Evolutionary conservation across 352 stramenopile genomes (phyloP).

Genomic region (Pythium pyrilobum): DNA sequence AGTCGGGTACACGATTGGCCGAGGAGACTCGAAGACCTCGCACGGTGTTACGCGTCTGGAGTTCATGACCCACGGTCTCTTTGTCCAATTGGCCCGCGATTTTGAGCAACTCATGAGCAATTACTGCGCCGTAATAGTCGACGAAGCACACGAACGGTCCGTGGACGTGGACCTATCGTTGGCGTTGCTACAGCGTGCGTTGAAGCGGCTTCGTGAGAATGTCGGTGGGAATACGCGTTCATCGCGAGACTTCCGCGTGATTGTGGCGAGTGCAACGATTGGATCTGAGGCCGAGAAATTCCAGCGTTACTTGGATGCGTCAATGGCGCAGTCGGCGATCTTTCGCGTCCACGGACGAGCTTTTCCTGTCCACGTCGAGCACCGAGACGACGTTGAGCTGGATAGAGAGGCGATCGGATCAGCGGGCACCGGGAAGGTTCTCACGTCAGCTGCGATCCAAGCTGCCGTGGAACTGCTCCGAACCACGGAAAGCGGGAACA

Average conservation of each 20-base stretch:
- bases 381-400: conserved; percentile 20
- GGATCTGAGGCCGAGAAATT: conserved; percentile 9
- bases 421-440: conserved; percentile 5
- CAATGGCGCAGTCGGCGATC: conserved; percentile 3
- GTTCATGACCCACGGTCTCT: conserved; percentile 26
- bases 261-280: conserved; percentile 30
- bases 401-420: conserved; percentile 4
- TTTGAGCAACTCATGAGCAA: conserved; percentile 3
- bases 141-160: conserved; percentile 27
- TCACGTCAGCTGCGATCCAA: conserved; percentile 15
- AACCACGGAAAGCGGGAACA: conserved; percentile 17
- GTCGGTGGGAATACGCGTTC: no score
- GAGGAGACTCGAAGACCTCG: conserved; percentile 7
- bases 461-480: conserved; percentile 15
- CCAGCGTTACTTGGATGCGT: conserved; percentile 14
- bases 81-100: conserved; percentile 20
- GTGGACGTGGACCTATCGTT: conserved; percentile 28
- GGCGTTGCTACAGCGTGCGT: conserved; percentile 10
- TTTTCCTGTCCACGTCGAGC: conserved; percentile 23
- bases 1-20: conserved; percentile 25
- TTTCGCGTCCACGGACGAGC: conserved; percentile 17
- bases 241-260: conserved; percentile 5
- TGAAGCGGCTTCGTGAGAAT: neutral
- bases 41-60: conserved; percentile 1
- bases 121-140: conserved; percentile 23